Conservation (phyloP, 2,329 filamentous ascomycete genomes). For the Fusarium devonianum region DNA sequence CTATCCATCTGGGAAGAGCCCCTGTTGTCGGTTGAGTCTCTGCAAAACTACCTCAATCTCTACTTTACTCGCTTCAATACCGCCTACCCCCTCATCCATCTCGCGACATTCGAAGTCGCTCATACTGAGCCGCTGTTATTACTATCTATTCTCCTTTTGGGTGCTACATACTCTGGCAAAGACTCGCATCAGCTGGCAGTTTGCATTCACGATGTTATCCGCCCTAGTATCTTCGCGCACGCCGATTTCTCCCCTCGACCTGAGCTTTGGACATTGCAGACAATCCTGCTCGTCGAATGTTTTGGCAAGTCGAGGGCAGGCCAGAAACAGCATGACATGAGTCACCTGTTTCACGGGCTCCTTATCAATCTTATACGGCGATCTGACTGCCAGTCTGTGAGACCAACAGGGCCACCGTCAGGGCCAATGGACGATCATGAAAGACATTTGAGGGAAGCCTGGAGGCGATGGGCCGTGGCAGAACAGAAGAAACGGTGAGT, state of each 20-base stretch:
- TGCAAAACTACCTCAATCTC: slow-evolving; percentile 65
- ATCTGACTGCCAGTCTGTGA: slow-evolving; percentile 47
- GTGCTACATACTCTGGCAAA: slow-evolving; percentile 67
- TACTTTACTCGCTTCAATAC: slow-evolving; percentile 69
- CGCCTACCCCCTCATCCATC: slow-evolving; percentile 66
- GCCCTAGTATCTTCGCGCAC: slow-evolving; percentile 66
- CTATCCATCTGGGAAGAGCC: slow-evolving; percentile 53
- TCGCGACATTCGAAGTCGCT: slow-evolving; percentile 62
- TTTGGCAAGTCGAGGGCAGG: slow-evolving; percentile 70
- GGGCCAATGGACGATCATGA: slow-evolving; percentile 43
- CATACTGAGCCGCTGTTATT: slow-evolving; percentile 60
- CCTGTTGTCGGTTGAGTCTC: slow-evolving; percentile 56
- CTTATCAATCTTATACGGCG: slow-evolving; percentile 50
- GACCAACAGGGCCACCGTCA: slow-evolving; percentile 35
- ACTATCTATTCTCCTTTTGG: slow-evolving; percentile 63
- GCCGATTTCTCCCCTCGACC: slow-evolving; percentile 64
- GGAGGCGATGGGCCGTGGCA: slow-evolving; percentile 60
- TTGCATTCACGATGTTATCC: slow-evolving; percentile 66
- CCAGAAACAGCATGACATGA: slow-evolving; percentile 69
- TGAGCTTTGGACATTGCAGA: slow-evolving; percentile 67
- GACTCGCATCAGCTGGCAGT: slow-evolving; percentile 67
- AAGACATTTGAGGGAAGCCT: slow-evolving; percentile 54
- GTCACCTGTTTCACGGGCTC: slow-evolving; percentile 59
- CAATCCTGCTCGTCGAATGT: slow-evolving; percentile 68
- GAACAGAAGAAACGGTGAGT: slow-evolving; percentile 65